A percentile compares a stretch with the other conserved stretches of the same genome.
These are phyloP conservation scores for Basidioascus undulatus DNA, from an alignment of 768 basidiomycete genomes.

Conservation along the genomic window DNA sequence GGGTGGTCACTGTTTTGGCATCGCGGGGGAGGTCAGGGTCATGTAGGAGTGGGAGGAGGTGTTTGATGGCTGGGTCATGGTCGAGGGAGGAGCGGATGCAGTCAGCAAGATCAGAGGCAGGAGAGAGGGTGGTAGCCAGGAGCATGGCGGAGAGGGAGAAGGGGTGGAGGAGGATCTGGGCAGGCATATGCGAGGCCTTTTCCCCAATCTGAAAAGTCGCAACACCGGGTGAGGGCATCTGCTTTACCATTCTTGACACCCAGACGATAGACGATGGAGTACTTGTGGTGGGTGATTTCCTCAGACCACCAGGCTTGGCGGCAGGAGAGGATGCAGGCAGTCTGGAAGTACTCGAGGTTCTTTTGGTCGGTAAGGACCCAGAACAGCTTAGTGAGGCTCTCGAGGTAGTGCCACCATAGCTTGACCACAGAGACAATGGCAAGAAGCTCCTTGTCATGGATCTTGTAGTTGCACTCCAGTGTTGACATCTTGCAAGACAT, in stretches of 20 bases:
- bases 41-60: no score
- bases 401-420: conserved; percentile 18
- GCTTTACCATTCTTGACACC: neutral
- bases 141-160: no score
- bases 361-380: conserved; percentile 20
- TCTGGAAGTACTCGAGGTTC: conserved; percentile 21
- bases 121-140: no score
- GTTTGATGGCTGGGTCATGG: no score
- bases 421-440: conserved; percentile 22
- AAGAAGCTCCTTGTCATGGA: conserved; percentile 29
- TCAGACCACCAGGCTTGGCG: neutral
- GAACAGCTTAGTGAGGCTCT: conserved; percentile 12
- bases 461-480: conserved; percentile 26
- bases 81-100: no score
- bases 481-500: conserved; percentile 4
- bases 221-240: neutral
- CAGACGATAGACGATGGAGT: neutral
- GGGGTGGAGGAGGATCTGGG: no score
- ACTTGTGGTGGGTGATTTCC: neutral
- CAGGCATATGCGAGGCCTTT: neutral
- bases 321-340: neutral
- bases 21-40: no score
- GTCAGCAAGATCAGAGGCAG: no score
- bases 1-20: no score
- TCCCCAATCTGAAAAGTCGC: neutral